Conservation (phyloP, 768 basidiomycete genomes). For the Punctularia strigosozonata region DNA sequence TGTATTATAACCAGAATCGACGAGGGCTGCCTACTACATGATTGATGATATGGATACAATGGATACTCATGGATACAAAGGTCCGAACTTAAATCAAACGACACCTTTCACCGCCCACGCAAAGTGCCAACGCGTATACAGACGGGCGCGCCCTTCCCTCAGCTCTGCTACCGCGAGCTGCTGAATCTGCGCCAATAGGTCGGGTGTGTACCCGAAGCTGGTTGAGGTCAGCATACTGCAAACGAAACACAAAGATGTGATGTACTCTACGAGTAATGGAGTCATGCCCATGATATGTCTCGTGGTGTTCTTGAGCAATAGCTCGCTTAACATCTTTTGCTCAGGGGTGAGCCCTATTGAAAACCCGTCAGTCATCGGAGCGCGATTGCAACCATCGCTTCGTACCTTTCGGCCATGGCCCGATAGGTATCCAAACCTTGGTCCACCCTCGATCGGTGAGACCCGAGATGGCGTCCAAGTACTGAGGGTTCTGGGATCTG, state of each 20-base stretch:
- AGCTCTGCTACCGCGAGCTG: conserved; percentile 16
- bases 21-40: background rate
- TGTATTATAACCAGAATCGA: background rate
- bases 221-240: background rate
- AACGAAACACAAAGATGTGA: background rate
- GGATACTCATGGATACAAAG: background rate
- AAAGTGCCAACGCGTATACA: conserved; percentile 20
- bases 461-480: conserved; percentile 14
- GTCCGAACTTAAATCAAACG: background rate
- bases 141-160: conserved; percentile 12
- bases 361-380: background rate
- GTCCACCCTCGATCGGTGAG: conserved; percentile 18
- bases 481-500: conserved; percentile 17
- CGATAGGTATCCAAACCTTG: conserved; percentile 20
- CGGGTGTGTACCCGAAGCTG: conserved; percentile 19
- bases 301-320: conserved; percentile 16
- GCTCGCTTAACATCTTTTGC: conserved; percentile 14
- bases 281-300: conserved; percentile 16
- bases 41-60: background rate
- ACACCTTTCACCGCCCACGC: conserved; percentile 19
- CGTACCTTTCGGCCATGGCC: conserved; percentile 19
- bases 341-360: conserved; percentile 13
- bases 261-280: conserved; percentile 17
- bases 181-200: conserved; percentile 16
- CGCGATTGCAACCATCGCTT: background rate